Evolutionary conservation across 768 basidiomycete genomes (phyloP), one percentile per base, ranked within the genome.

Genomic region (Phanerochaete carnosa): DNA sequence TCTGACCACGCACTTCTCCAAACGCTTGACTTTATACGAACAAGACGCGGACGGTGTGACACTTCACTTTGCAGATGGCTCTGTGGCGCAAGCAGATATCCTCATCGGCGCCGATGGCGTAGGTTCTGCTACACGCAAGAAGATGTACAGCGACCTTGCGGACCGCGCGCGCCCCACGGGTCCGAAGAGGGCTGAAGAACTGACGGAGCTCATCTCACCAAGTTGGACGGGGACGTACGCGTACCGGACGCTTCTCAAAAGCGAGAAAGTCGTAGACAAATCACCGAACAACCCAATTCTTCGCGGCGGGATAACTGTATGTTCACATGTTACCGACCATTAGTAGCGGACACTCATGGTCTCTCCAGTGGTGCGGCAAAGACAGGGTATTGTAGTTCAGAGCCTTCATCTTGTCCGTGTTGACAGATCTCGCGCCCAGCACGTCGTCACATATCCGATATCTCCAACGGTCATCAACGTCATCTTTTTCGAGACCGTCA

Each of bases 21-120:
- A 69, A 57, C 61, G 62, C 1, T 37, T 70, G 13, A 57, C 47
- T 1, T 62, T 63, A 6, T 68, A 66, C 59, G 35, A 19, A 9
- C 59, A 49, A 23, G 37, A 30, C 35, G 23, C 45, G 26, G n/a
- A 2, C 9, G 60, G 39, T 7, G 59, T 69, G 19, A 45, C 45
- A 7, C 45, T 72, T 15, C 52, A 25, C 33, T 72, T 72, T 58
- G 23, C 62, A 23, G 71, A 72, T 53, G 69, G 68, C 5, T 64
- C 66, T 7, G 62, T 62, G 2, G 64, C 64, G n/a, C 51, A 30
- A 19, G 68, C 66, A 46, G 69, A 72, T 59, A 16, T 69, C 22
- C 64, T 72, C 12, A 53, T 71, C 30, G 71, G 68, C 16, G 61
- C 65, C 2, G 71, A 72, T 46, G 71, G 71, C 11, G 56, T 71